Conservation (phyloP, 495 filamentous ascomycete genomes). For the Chaetomium fimeti region DNA sequence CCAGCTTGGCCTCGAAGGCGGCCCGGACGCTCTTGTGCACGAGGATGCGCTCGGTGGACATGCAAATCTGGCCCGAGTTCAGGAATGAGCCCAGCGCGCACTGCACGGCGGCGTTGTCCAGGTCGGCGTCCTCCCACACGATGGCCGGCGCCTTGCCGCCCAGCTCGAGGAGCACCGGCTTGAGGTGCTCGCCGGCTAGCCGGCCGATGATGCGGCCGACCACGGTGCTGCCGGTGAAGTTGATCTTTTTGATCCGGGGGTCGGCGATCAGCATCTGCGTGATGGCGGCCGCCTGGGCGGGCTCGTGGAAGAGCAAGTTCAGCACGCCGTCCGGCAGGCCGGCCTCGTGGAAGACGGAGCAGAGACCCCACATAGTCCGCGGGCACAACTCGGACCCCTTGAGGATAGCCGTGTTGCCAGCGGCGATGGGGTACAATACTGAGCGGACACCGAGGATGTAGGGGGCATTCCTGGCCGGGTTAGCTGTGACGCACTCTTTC, state of each 20-base stretch:
- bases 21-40: slow-evolving; percentile 68
- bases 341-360: slow-evolving; percentile 67
- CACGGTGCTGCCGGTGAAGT: slow-evolving; percentile 63
- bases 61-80: slow-evolving; percentile 80
- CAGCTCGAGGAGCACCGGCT: slow-evolving; percentile 67
- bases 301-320: slow-evolving; percentile 56
- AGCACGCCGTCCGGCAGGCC: slow-evolving; percentile 63
- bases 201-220: slow-evolving; percentile 59
- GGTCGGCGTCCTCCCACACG: slow-evolving; percentile 64
- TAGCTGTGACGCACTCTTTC: slow-evolving; percentile 28
- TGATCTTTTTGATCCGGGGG: slow-evolving; percentile 59
- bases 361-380: slow-evolving; percentile 69
- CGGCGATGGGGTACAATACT: slow-evolving; percentile 72
- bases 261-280: slow-evolving; percentile 57
- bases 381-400: slow-evolving; percentile 71
- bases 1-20: slow-evolving; percentile 63
- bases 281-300: slow-evolving; percentile 53
- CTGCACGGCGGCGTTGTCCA: slow-evolving; percentile 55
- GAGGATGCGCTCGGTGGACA: slow-evolving; percentile 86
- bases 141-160: slow-evolving; percentile 67
- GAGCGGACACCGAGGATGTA: slow-evolving; percentile 68
- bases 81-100: slow-evolving; percentile 55
- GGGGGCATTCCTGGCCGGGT: slow-evolving; percentile 63
- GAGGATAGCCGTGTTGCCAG: slow-evolving; percentile 63
- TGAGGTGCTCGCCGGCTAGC: slow-evolving; percentile 60